Percentiles rank a stretch among this genome's conserved stretches.
Evolutionary conservation across 1,284 basidiomycete genomes (phyloP).

Genomic region (Macrocybe sp.): DNA sequence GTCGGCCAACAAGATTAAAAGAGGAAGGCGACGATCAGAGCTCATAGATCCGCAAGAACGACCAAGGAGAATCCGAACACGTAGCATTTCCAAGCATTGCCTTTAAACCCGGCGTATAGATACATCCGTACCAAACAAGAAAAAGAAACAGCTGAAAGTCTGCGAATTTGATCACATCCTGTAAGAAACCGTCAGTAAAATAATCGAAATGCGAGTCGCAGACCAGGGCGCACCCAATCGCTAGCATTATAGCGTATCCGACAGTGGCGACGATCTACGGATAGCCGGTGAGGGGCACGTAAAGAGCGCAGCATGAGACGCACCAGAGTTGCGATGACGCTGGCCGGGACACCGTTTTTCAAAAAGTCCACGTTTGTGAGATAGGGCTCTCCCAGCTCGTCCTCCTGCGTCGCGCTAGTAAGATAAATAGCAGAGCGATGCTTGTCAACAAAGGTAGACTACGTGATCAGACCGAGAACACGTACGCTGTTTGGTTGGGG

Average conservation of each 20-base stretch:
- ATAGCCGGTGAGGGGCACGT: conserved; percentile 6
- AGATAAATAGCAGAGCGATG: conserved; percentile 3
- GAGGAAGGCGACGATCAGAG: no score
- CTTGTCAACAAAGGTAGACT: conserved; percentile 11
- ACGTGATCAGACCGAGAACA: conserved; percentile 18
- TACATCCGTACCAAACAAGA: no score
- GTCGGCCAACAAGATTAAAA: no score
- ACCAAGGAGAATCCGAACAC: no score
- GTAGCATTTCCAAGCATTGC: no score
- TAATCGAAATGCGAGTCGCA: no score
- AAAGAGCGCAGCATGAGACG: conserved; percentile 20
- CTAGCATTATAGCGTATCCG: conserved; percentile 73
- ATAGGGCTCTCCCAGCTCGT: conserved; percentile 90
- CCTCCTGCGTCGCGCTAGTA: conserved; percentile 85
- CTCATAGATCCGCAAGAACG: no score
- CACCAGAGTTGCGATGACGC: conserved; percentile 80
- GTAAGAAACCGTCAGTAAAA: no score
- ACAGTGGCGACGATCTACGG: conserved; percentile 74
- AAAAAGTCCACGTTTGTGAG: conserved; percentile 86
- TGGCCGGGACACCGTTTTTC: conserved; percentile 91
- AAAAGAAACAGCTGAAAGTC: no score
- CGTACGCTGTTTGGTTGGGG: conserved; percentile 93
- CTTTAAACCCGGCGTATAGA: no score
- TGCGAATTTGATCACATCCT: no score
- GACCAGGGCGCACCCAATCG: conserved; percentile 48